Evolutionary conservation across 2,329 filamentous ascomycete genomes (phyloP).

Genomic region (Aspergillus sp.): DNA sequence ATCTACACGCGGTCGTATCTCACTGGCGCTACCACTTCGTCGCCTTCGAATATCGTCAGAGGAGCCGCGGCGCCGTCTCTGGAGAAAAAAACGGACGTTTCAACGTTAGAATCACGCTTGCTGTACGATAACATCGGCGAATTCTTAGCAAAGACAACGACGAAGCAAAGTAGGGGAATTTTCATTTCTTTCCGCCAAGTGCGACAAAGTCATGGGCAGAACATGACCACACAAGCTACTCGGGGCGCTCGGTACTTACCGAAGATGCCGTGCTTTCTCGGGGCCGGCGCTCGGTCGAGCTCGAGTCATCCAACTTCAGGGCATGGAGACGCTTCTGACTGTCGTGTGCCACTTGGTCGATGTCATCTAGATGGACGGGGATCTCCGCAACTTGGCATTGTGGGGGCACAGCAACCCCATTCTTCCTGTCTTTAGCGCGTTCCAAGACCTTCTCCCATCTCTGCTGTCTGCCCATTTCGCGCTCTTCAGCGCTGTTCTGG

Average conservation of each 20-base stretch:
- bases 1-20: constrained; percentile 42
- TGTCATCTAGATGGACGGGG: constrained; percentile 63
- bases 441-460: constrained; percentile 88
- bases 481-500: constrained; percentile 85
- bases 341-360: constrained; percentile 77
- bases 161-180: constrained; percentile 20
- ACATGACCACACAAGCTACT: constrained; percentile 26
- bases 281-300: constrained; percentile 53
- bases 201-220: constrained; percentile 26
- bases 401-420: constrained; percentile 42
- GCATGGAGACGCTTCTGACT: constrained; percentile 86
- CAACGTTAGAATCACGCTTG: constrained; percentile 51
- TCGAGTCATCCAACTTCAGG: constrained; percentile 75
- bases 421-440: constrained; percentile 71
- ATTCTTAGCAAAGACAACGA: constrained; percentile 45
- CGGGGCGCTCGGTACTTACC: constrained; percentile 22
- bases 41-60: constrained; percentile 43
- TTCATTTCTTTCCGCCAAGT: constrained; percentile 7
- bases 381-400: constrained; percentile 43
- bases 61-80: constrained; percentile 49
- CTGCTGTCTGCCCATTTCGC: constrained; percentile 76
- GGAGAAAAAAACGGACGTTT: constrained; percentile 47
- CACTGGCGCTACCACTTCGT: constrained; percentile 45
- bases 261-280: constrained; percentile 49
- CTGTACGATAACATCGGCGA: constrained; percentile 38